A percentile compares a stretch with the other conserved stretches of the same genome.
These are phyloP conservation scores for Leptographium radiaticola DNA, from an alignment of 2,329 filamentous ascomycete species.

Conservation along the genomic window DNA sequence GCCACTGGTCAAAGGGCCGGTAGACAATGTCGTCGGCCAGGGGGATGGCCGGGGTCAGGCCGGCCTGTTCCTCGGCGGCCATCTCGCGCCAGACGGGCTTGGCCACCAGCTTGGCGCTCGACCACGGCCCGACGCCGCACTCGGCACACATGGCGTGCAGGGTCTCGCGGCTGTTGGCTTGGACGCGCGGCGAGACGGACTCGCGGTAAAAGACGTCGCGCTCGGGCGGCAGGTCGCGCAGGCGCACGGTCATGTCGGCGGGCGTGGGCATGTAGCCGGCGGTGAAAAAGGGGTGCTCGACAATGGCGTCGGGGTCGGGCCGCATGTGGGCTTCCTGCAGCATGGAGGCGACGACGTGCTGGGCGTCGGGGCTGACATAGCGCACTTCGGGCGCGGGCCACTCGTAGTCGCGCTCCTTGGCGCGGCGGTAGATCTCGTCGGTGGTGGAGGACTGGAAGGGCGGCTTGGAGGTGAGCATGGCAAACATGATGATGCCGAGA, in stretches of 20 bases:
- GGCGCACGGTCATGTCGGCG: constrained; percentile 43
- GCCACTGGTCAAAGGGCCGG: constrained; percentile 48
- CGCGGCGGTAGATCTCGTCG: constrained; percentile 70
- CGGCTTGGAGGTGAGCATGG: constrained; percentile 90
- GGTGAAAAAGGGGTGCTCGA: constrained; percentile 69
- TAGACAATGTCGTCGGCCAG: constrained; percentile 50
- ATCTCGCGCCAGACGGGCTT: constrained; percentile 53
- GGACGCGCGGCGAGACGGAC: constrained; percentile 30
- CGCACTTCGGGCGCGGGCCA: constrained; percentile 55
- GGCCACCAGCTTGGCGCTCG: constrained; percentile 29
- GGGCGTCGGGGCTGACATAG: constrained; percentile 61
- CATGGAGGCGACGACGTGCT: constrained; percentile 65
- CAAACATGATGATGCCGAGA: constrained; percentile 95
- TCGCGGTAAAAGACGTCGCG: constrained; percentile 43
- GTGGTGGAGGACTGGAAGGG: constrained; percentile 89
- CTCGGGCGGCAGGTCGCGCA: constrained; percentile 45
- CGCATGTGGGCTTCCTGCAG: constrained; percentile 63
- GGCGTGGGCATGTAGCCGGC: constrained; percentile 57
- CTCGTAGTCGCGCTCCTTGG: constrained; percentile 59
- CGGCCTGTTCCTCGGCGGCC: constrained; percentile 53
- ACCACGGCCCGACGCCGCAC: constrained; percentile 47
- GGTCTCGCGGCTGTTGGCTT: constrained; percentile 34
- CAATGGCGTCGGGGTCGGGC: constrained; percentile 64
- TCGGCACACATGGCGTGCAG: constrained; percentile 43
- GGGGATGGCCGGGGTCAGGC: constrained; percentile 49